A percentile compares a stretch with the other conserved stretches of the same genome.
These are phyloP conservation scores for Hylodesmum podocarpum DNA, from an alignment of 306 rosid species.

Conservation along the genomic window DNA sequence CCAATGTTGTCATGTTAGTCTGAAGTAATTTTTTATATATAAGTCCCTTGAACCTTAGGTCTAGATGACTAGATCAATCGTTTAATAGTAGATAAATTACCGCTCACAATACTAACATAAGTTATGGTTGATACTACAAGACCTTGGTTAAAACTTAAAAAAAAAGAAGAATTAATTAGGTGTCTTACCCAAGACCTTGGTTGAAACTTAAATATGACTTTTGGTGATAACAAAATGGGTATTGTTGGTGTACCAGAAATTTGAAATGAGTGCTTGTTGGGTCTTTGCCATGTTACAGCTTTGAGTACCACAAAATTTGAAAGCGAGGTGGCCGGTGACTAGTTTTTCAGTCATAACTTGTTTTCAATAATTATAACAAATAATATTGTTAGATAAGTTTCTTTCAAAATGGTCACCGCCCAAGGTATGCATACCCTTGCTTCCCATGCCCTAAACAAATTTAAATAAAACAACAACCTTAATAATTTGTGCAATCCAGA, in stretches of 20 bases:
- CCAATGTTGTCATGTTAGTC: too few species aligned
- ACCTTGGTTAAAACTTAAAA: too few species aligned
- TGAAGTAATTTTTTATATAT: too few species aligned
- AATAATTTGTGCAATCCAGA: background rate
- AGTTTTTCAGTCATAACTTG: background rate
- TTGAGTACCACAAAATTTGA: background rate
- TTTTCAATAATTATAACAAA: background rate
- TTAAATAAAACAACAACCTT: too few species aligned
- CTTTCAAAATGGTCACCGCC: background rate
- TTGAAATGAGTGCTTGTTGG: background rate
- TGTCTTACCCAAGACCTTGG: background rate
- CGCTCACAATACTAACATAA: too few species aligned
- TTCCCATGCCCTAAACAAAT: background rate
- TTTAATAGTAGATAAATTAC: too few species aligned
- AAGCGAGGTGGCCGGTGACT: constrained; percentile 20
- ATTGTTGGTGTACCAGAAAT: background rate
- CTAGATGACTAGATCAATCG: too few species aligned
- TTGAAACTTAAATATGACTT: background rate
- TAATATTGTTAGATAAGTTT: background rate
- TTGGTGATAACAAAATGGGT: background rate
- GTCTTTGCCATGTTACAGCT: background rate
- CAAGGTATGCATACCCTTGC: background rate
- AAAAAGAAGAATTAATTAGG: background rate
- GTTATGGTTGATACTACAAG: too few species aligned
- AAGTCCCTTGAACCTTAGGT: too few species aligned